These are phyloP conservation scores for Globisporangium abappressorium DNA, from an alignment of 352 stramenopile genomes.

Conservation along the genomic window DNA sequence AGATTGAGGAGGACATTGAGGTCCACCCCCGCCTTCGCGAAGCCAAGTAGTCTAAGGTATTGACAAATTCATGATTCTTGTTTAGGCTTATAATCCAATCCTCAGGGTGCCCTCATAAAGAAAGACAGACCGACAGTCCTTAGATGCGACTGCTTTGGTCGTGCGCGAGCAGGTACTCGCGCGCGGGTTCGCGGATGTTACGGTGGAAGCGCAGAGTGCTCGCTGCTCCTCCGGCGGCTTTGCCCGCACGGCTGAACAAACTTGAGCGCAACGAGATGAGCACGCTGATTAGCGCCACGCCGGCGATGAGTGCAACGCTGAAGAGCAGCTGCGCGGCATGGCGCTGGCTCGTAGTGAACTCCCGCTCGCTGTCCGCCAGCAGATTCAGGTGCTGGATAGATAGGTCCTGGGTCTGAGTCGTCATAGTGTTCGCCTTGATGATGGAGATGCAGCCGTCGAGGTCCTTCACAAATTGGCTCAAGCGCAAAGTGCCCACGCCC, in stretches of 20 bases:
- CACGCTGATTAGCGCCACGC: slow-evolving; percentile 30
- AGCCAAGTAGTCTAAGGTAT: slow-evolving; percentile 7
- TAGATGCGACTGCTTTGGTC: slow-evolving; percentile 14
- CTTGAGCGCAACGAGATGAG: slow-evolving; percentile 36
- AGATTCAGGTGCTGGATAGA: slow-evolving; percentile 8
- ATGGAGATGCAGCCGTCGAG: slow-evolving; percentile 40
- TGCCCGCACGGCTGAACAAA: slow-evolving; percentile 29
- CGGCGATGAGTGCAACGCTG: slow-evolving; percentile 28
- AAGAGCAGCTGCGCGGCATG: slow-evolving; percentile 29
- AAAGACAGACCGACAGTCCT: background rate
- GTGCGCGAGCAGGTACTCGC: slow-evolving; percentile 48
- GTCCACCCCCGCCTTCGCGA: slow-evolving; percentile 14
- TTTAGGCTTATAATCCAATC: background rate
- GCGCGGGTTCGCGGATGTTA: slow-evolving; percentile 40
- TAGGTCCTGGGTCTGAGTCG: background rate
- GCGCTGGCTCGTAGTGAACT: slow-evolving; percentile 17
- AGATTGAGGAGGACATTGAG: slow-evolving; percentile 50
- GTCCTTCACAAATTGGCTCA: slow-evolving; percentile 34
- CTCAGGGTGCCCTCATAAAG: background rate
- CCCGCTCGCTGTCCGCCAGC: slow-evolving; percentile 20
- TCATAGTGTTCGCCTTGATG: background rate
- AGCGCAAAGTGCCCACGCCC: slow-evolving; percentile 56
- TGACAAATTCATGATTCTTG: background rate
- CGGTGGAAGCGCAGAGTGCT: slow-evolving; percentile 30
- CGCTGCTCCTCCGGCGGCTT: background rate